These are phyloP conservation scores for Ettlia oleoabundans DNA, from an alignment of 139 green algal species.

Conservation along the genomic window DNA sequence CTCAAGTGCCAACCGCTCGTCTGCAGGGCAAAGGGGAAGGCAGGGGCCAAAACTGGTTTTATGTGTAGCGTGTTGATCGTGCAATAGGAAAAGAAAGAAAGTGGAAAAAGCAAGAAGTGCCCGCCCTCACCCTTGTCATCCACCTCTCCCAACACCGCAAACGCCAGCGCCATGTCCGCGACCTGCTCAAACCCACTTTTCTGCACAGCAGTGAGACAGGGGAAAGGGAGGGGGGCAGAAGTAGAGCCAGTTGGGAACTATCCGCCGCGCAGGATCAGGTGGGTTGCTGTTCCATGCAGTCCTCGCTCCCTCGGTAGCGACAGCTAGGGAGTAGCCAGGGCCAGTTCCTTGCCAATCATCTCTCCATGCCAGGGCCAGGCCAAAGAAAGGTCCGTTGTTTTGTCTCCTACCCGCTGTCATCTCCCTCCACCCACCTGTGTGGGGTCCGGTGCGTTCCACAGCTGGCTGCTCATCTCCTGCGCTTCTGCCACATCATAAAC, in stretches of 20 bases:
- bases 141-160: conserved; percentile 36
- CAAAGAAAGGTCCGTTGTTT: neutral
- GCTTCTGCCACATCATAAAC: conserved; percentile 30
- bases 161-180: conserved; percentile 56
- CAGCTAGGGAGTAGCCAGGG: too few relatives aligned
- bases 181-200: conserved; percentile 52
- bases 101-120: too few relatives aligned
- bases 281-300: too few relatives aligned
- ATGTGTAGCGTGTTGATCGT: too few relatives aligned
- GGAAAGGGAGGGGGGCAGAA: too few relatives aligned
- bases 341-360: too few relatives aligned
- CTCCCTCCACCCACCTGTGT: neutral
- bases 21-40: conserved; percentile 18
- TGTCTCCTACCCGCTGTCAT: neutral
- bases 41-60: neutral
- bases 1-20: conserved; percentile 54
- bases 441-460: conserved; percentile 26
- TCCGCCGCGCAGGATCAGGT: too few relatives aligned
- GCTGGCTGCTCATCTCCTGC: conserved; percentile 20
- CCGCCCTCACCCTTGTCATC: conserved; percentile 16
- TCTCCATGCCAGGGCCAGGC: neutral
- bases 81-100: too few relatives aligned
- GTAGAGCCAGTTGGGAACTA: too few relatives aligned
- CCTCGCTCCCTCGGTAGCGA: too few relatives aligned
- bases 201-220: neutral